Conservation (phyloP, 805 yeast species). For the Peterozyma xylosa region DNA sequence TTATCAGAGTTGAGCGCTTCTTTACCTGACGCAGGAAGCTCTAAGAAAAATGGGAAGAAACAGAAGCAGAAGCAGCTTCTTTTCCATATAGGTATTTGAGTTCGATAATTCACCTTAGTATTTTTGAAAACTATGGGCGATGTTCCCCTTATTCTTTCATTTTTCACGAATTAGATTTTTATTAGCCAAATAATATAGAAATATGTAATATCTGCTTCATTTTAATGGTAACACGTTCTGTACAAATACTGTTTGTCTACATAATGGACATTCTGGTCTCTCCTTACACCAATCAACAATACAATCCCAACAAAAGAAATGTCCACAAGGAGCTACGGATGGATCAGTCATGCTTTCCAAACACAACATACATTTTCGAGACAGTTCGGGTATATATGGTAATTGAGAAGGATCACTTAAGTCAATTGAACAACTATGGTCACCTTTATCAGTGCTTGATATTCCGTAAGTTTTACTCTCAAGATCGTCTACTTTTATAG, state of each 20-base stretch:
- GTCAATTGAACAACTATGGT: slow-evolving; percentile 27
- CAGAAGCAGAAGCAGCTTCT: slow-evolving; percentile 47
- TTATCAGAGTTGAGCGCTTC: slow-evolving; percentile 14
- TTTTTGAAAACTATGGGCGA: too few species aligned
- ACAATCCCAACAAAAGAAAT: slow-evolving; percentile 88
- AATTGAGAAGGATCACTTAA: slow-evolving; percentile 49
- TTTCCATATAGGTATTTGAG: slow-evolving; percentile 40
- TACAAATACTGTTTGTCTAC: slow-evolving; percentile 63
- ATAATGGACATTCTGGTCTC: slow-evolving; percentile 84
- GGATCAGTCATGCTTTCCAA: slow-evolving; percentile 76
- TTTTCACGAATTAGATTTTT: not conserved
- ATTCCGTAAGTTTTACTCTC: slow-evolving; percentile 6
- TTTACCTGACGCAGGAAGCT: slow-evolving; percentile 13
- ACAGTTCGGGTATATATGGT: slow-evolving; percentile 61
- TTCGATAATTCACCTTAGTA: too few species aligned
- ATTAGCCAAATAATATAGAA: too few species aligned
- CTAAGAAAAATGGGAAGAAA: slow-evolving; percentile 24
- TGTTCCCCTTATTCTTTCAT: not conserved
- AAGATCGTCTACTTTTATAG: not conserved
- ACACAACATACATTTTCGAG: slow-evolving; percentile 81
- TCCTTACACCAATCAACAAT: slow-evolving; percentile 86
- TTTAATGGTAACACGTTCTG: slow-evolving; percentile 56
- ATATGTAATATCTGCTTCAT: not conserved
- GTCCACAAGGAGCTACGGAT: slow-evolving; percentile 85
- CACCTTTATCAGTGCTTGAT: not conserved